These are phyloP conservation scores for Acacia pycnantha DNA, from an alignment of 331 rosid genomes.

Conservation along the genomic window DNA sequence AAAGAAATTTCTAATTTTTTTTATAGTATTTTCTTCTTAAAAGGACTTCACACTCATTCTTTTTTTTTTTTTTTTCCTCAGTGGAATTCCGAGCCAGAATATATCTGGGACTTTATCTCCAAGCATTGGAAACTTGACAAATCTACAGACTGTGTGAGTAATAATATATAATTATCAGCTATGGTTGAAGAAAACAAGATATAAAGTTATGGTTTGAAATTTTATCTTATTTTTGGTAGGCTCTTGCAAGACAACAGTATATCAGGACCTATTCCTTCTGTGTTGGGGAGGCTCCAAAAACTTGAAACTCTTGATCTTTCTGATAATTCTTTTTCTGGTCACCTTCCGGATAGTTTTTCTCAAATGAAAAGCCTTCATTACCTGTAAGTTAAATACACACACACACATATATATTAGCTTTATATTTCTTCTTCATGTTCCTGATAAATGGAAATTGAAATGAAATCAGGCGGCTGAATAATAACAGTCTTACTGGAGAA, in stretches of 20 bases:
- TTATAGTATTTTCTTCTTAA: not conserved
- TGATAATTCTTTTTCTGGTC: conserved; percentile 63
- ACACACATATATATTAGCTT: not conserved
- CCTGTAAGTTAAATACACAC: conserved; percentile 52
- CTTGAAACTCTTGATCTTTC: conserved; percentile 94
- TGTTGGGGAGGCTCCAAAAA: conserved; percentile 82
- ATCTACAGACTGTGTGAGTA: conserved; percentile 78
- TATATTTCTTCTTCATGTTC: not conserved
- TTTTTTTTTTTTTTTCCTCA: conserved; percentile 38
- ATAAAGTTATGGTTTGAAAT: not conserved
- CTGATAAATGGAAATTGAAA: conserved; percentile 37
- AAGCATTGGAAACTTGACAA: conserved; percentile 80
- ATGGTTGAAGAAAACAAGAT: not conserved
- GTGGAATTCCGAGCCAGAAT: conserved; percentile 90
- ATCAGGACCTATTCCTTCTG: conserved; percentile 76
- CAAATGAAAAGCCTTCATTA: conserved; percentile 71
- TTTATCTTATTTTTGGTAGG: conserved; percentile 46
- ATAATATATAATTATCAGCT: not conserved
- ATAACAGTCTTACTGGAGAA: conserved; percentile 70
- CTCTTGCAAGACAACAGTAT: conserved; percentile 78
- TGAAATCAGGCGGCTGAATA: conserved; percentile 75
- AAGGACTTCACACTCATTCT: not conserved
- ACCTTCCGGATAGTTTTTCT: conserved; percentile 66
- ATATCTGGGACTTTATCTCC: conserved; percentile 85
- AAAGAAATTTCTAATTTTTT: not conserved